A percentile compares a stretch with the other conserved stretches of the same genome.
phyloP scores from a whole-genome alignment of 768 basidiomycete species.

The Ramaria rubella region DNA sequence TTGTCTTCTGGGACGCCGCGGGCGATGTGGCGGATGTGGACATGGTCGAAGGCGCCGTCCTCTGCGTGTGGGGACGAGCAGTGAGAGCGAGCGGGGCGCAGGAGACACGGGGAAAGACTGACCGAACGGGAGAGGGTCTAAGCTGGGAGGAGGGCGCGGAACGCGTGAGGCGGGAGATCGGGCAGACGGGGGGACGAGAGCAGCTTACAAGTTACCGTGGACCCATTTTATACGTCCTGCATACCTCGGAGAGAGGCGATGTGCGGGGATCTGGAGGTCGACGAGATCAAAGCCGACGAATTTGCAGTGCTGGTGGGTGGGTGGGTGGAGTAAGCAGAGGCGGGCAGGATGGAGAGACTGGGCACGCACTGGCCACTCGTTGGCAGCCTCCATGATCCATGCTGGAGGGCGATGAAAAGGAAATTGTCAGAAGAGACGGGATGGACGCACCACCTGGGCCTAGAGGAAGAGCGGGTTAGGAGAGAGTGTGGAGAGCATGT shows the following conservation, averaged over 20 bases:
- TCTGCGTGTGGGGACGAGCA: conserved; percentile 50
- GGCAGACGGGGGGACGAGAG: background rate
- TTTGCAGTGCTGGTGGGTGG: conserved; percentile 27
- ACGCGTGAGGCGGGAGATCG: background rate
- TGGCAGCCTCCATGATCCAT: conserved; percentile 69
- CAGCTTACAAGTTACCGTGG: conserved; percentile 69
- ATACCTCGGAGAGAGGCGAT: conserved; percentile 43
- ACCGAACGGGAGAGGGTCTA: background rate
- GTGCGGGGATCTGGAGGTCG: conserved; percentile 59
- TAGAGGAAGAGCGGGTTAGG: background rate
- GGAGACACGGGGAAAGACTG: background rate
- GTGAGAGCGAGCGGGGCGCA: background rate
- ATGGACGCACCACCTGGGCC: conserved; percentile 7
- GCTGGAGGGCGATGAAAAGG: conserved; percentile 19
- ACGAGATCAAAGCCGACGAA: conserved; percentile 71
- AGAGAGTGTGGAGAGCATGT: background rate
- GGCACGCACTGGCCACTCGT: conserved; percentile 45
- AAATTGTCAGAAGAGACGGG: conserved; percentile 40
- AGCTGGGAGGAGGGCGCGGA: background rate
- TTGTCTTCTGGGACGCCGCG: conserved; percentile 62
- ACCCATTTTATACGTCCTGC: conserved; percentile 60
- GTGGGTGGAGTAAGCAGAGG: background rate
- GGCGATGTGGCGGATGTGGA: conserved; percentile 64
- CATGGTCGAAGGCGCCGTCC: conserved; percentile 76
- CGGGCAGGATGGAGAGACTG: conserved; percentile 17